Evolutionary conservation across 805 yeast genomes (phyloP).

Genomic region (Kluyveromyces siamensis): DNA sequence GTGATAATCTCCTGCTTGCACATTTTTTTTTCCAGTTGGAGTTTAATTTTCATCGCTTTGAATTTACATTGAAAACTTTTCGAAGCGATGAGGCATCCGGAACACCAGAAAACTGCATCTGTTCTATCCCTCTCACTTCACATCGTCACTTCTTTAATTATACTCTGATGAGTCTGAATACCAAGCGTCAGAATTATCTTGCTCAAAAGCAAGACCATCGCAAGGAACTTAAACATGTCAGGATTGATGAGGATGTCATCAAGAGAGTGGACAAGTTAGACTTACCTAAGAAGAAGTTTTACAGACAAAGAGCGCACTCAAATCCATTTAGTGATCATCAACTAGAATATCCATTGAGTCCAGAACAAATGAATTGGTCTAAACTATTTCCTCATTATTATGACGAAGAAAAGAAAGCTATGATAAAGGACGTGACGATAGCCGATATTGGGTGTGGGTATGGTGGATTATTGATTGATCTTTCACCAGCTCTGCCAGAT

Average conservation of each 20-base stretch:
- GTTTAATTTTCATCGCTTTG: no score
- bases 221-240: constrained; percentile 38
- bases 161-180: not conserved
- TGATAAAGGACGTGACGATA: constrained; percentile 58
- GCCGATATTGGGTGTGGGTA: constrained; percentile 98
- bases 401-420: constrained; percentile 32
- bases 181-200: constrained; percentile 34
- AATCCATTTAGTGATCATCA: constrained; percentile 95
- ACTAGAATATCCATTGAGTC: constrained; percentile 76
- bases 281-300: constrained; percentile 76
- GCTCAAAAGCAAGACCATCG: constrained; percentile 42
- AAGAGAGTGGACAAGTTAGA: constrained; percentile 27
- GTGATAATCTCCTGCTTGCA: not conserved
- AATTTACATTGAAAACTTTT: not conserved
- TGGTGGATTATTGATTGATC: constrained; percentile 79
- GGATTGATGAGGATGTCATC: constrained; percentile 30
- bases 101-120: not conserved
- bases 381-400: constrained; percentile 57
- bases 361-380: constrained; percentile 83
- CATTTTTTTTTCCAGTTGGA: not conserved
- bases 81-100: no score
- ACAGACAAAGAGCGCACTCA: constrained; percentile 95
- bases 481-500: constrained; percentile 71
- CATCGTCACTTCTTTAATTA: not conserved
- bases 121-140: not conserved